Base-by-base conservation (phyloP, 768 basidiomycete species). In the Pulveroboletus frians region DNA sequence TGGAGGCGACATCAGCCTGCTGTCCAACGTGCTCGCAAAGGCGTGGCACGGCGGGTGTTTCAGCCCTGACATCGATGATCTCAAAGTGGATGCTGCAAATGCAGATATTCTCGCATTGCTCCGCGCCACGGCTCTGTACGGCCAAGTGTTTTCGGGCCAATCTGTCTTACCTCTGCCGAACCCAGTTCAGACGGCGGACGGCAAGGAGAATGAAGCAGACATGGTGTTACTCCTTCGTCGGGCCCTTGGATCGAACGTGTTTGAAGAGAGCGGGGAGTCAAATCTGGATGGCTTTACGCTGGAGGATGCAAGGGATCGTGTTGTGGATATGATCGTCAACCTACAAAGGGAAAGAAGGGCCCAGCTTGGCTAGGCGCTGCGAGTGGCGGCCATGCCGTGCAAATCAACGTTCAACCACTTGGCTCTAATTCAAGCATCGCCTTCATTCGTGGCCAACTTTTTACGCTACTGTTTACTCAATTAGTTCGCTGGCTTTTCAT, bases 271-370 rank as follows among this genome's bases (percentile, higher is more conserved):
- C 27, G 44, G 47, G 32, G 62, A 56, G 18, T 49, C 50, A 20
- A 54, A 44, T 15, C 29, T 36, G 34, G 53, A 54, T 42, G 58
- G 53, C 65, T 47, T 77, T 72, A 63, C 65, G 23, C 63, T 89
- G 46, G 88, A 90, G 63, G 86, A 89, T 51, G 87, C 86, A 40
- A 74, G 83, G 49, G 88, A 90, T 65, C 69, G 75, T n/a, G 82
- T 81, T 31, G 85, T 88, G 40, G 88, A 91, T 69, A 72, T 84
- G 72, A 72, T 89, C 40, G 73, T 77, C 4, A 70, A 69, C 46
- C 54, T 62, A 26, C 70, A 61, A 58, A 59, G 42, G 56, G 59
- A 46, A 61, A 65, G 43, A 63, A 64, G 37, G 67, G 44, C 38
- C 3, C 48, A 48, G 21, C 17, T 36, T 18, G 47, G 55, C n/a